Base-by-base conservation (phyloP, 73 alveolate genomes). In the Stentor roeselii region DNA sequence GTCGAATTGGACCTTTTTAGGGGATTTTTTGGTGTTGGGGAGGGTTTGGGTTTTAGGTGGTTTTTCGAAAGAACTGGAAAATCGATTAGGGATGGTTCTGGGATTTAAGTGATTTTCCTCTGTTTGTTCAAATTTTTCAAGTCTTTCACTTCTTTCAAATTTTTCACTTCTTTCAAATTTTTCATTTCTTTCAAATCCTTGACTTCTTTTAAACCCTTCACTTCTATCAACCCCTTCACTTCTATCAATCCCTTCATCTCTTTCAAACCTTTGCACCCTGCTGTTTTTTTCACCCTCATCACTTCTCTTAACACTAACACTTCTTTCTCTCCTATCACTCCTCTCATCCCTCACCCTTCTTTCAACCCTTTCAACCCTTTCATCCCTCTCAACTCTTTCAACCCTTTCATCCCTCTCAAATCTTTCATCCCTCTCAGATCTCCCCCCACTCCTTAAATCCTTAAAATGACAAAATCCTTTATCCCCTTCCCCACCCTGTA, bases 61-160 rank as follows among this genome's bases (percentile, higher is more conserved):
- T 50, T 50, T 50, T n/a, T n/a, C n/a, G n/a, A n/a, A n/a, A n/a
- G n/a, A n/a, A n/a, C n/a, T 50, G 21, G 6, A 11, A 50, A 11
- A 36, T 78, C 3, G 30, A 11, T 6, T 11, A 50, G 67, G 30
- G 67, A 21, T 50, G 67, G 67, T 50, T 11, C 67, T 6, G 21
- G 6, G 67, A 21, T 11, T 50, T 50, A 50, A 6, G 21, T 6
- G 67, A 21, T 21, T 50, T 50, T 78, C 40, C 39, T 78, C 40
- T 41, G 36, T 41, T 38, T 78, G 3, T 77, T 77, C 31, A 35
- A 32, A 76, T 60, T 82, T 83, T 83, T 42, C 35, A 83, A 42
- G 14, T 59, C 15, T 59, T 78, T 39, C 21, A 32, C 42, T 78
- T 74, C 67, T 3, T 84, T 74, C 36, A 89, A 21, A 6, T 11